A percentile compares a stretch with the other conserved stretches of the same genome.
Evolutionary conservation across 139 green algal species (phyloP).

Genomic region (Coelastrella sp.): DNA sequence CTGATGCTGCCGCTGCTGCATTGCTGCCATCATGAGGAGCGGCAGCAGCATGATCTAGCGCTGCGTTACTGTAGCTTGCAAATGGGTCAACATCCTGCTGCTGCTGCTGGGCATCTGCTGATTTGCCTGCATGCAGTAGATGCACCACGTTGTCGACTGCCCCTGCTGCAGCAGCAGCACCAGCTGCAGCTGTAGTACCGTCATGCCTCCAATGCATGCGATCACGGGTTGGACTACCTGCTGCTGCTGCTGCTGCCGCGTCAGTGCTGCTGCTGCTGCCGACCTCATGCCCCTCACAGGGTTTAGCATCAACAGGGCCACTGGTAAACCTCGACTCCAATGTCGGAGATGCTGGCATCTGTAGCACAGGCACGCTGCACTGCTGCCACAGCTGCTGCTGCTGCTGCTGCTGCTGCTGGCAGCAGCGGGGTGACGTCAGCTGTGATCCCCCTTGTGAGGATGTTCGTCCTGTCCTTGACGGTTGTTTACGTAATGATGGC

Average conservation of each 20-base stretch:
- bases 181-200: constrained; percentile 14
- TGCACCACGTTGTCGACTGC: not conserved
- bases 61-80: not conserved
- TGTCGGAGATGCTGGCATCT: not conserved
- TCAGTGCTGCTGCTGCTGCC: not conserved
- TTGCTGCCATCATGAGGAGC: not conserved
- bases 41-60: not conserved
- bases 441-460: too few species aligned
- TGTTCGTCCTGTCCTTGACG: too few species aligned
- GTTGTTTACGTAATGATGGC: not conserved
- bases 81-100: constrained; percentile 23
- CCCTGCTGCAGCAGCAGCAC: not conserved
- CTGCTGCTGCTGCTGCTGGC: constrained; percentile 9
- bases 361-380: not conserved
- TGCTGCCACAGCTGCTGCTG: constrained; percentile 31
- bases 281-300: not conserved
- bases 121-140: not conserved
- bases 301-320: not conserved
- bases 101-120: not conserved
- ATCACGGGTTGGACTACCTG: not conserved
- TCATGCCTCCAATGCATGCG: not conserved
- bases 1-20: not conserved
- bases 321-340: not conserved
- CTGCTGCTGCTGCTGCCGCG: not conserved
- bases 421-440: not conserved